These are phyloP conservation scores for Colletotrichum sp. DNA, from an alignment of 2,329 filamentous ascomycete species.

Conservation along the genomic window DNA sequence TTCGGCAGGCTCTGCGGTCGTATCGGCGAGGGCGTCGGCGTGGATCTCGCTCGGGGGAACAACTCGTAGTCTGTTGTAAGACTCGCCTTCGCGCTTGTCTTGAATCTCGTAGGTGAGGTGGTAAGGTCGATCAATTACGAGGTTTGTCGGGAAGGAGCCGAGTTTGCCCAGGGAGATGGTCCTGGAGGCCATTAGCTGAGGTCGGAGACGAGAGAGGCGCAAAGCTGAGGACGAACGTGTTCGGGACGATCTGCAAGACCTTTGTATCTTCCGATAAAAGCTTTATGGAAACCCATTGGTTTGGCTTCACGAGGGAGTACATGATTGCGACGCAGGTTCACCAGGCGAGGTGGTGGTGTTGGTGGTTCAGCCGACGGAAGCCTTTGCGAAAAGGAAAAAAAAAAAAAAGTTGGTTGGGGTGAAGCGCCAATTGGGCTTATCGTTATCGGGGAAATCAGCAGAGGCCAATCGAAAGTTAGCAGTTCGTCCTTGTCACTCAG, in stretches of 20 bases:
- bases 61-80: slow-evolving; percentile 74
- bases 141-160: slow-evolving; percentile 86
- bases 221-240: slow-evolving; percentile 52
- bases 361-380: not conserved
- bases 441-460: not conserved
- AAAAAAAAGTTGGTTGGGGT: not conserved
- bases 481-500: not conserved
- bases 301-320: slow-evolving; percentile 56
- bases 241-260: slow-evolving; percentile 62
- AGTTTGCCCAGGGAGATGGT: slow-evolving; percentile 92
- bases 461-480: not conserved
- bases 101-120: slow-evolving; percentile 90
- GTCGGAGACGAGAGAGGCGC: not conserved
- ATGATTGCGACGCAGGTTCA: slow-evolving; percentile 27
- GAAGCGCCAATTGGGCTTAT: slow-evolving; percentile 5
- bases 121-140: slow-evolving; percentile 89
- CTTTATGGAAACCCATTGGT: slow-evolving; percentile 65
- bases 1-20: slow-evolving; percentile 42
- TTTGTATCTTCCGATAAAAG: slow-evolving; percentile 64
- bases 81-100: slow-evolving; percentile 69
- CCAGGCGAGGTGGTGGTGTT: not conserved
- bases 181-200: slow-evolving; percentile 47
- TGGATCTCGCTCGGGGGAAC: slow-evolving; percentile 84
- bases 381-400: not conserved
- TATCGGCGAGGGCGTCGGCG: slow-evolving; percentile 71